Conservation (phyloP, 345 rosid genomes). For the Citrus trifoliata region DNA sequence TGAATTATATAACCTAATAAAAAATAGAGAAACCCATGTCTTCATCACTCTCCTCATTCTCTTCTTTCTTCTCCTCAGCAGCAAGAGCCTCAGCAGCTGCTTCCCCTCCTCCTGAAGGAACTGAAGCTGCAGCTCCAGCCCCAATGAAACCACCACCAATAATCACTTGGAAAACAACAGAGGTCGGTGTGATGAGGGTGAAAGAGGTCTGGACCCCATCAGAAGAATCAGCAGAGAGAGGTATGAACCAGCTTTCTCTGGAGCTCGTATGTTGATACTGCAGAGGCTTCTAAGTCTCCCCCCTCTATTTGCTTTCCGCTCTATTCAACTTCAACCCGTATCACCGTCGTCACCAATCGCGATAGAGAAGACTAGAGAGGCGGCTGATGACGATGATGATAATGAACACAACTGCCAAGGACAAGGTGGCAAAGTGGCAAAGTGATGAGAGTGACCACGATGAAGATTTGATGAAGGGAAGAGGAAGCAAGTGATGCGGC, state of each 20-base stretch:
- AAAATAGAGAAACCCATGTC: conserved; percentile 75
- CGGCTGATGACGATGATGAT: no score
- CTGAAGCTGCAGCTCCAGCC: conserved; percentile 44
- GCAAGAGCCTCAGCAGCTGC: conserved; percentile 44
- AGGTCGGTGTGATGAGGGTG: conserved; percentile 54
- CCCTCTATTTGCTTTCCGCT: conserved; percentile 25
- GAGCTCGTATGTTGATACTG: conserved; percentile 58
- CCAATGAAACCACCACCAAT: conserved; percentile 44
- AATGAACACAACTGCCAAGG: no score
- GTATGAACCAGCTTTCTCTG: conserved; percentile 36
- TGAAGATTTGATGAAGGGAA: no score
- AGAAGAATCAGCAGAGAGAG: conserved; percentile 48
- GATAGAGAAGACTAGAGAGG: no score
- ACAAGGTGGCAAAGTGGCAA: no score
- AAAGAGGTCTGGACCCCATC: conserved; percentile 47
- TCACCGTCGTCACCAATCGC: no score
- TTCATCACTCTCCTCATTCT: conserved; percentile 58
- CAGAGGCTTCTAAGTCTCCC: conserved; percentile 48
- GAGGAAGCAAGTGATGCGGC: no score
- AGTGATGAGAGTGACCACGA: no score
- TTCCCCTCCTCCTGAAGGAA: conserved; percentile 43
- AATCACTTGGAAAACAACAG: conserved; percentile 78
- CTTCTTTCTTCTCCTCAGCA: conserved; percentile 57
- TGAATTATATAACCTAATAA: conserved; percentile 27
- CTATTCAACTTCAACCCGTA: conserved; percentile 14